These are phyloP conservation scores for Dianthus caryophyllus DNA, from an alignment of 148 eudicot species.

Conservation along the genomic window DNA sequence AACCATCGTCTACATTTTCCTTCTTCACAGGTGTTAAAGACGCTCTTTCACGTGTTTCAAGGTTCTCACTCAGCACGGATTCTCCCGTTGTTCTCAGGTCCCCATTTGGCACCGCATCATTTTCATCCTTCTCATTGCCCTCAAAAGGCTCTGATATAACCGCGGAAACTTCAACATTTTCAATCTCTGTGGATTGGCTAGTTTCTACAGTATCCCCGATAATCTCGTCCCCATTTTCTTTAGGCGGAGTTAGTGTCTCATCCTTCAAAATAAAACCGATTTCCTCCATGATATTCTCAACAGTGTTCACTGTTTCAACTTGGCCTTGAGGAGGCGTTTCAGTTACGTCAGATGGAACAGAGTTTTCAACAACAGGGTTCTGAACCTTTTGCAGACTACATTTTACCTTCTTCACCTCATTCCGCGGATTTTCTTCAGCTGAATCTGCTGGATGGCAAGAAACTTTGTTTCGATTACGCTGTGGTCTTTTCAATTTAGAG, in stretches of 20 bases:
- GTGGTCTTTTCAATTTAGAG: constrained; percentile 44
- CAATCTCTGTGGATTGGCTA: constrained; percentile 23
- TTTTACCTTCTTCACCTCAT: constrained; percentile 53
- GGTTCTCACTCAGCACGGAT: constrained; percentile 22
- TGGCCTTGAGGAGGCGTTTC: constrained; percentile 28
- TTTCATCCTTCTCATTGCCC: constrained; percentile 26
- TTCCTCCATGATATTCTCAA: constrained; percentile 33
- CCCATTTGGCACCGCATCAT: constrained; percentile 27
- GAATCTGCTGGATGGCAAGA: constrained; percentile 36
- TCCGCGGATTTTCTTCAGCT: constrained; percentile 41
- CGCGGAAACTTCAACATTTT: constrained; percentile 26
- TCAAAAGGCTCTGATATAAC: constrained; percentile 26
- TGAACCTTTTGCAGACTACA: constrained; percentile 50
- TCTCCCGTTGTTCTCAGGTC: constrained; percentile 33
- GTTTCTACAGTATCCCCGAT: constrained; percentile 19
- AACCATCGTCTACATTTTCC: constrained; percentile 41
- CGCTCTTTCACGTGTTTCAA: constrained; percentile 38
- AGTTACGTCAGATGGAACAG: constrained; percentile 8
- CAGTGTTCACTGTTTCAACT: constrained; percentile 17
- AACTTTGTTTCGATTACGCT: constrained; percentile 41
- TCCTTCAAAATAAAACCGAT: constrained; percentile 17
- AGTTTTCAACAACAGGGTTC: constrained; percentile 25
- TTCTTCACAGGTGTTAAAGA: constrained; percentile 45
- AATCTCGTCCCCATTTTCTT: constrained; percentile 25
- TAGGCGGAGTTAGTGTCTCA: constrained; percentile 16